Conservation (phyloP, 768 basidiomycete genomes). For the Lactarius hatsudake region DNA sequence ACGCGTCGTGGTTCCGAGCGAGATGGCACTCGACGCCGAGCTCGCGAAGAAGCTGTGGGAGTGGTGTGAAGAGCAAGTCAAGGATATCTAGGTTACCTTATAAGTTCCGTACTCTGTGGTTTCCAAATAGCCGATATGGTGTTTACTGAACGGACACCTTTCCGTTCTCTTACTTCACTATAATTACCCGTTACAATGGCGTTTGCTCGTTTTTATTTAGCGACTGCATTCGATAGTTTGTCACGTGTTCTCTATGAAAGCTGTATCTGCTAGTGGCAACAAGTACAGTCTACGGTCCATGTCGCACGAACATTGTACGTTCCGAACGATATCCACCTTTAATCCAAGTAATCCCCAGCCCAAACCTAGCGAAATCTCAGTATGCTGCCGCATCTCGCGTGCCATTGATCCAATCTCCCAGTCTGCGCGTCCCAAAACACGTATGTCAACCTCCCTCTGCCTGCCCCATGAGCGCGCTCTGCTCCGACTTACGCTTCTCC, state of each 20-base stretch:
- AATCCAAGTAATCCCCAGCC: background rate
- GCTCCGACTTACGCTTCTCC: background rate
- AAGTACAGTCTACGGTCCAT: background rate
- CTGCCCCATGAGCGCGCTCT: background rate
- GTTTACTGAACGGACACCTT: background rate
- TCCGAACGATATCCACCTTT: background rate
- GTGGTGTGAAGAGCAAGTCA: conserved; percentile 34
- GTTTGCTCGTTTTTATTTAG: too few relatives aligned
- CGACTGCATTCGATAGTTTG: too few relatives aligned
- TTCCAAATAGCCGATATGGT: too few relatives aligned
- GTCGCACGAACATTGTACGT: conserved; percentile 23
- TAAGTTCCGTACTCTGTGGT: background rate
- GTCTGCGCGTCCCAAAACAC: conserved; percentile 78
- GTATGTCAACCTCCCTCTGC: conserved; percentile 42
- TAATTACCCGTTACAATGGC: too few relatives aligned
- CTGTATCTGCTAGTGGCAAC: background rate
- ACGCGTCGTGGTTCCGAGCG: conserved; percentile 23
- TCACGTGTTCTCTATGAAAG: background rate
- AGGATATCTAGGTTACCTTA: conserved; percentile 8
- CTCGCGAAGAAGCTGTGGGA: conserved; percentile 31
- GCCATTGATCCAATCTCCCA: conserved; percentile 90
- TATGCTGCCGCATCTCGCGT: conserved; percentile 74
- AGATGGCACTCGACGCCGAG: conserved; percentile 25
- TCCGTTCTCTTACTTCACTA: background rate
- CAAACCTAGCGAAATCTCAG: conserved; percentile 48